These are phyloP conservation scores for Marsdenia floribunda DNA, from an alignment of 257 asterid genomes.

Conservation along the genomic window DNA sequence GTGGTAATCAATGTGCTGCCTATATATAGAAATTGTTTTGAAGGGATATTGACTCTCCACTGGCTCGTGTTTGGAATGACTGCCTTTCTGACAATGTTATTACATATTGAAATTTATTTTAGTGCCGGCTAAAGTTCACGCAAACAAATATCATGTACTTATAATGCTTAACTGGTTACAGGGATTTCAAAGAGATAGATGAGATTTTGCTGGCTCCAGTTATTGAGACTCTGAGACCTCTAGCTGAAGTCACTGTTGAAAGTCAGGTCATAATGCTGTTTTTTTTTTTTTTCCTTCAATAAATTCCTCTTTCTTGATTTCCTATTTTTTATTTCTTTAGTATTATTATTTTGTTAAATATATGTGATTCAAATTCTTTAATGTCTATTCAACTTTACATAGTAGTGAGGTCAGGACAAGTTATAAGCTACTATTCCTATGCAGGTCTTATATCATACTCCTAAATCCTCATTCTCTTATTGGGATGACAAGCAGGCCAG, in stretches of 20 bases:
- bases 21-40: neutral
- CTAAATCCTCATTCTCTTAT: constrained; percentile 74
- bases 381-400: neutral
- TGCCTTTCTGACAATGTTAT: neutral
- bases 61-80: neutral
- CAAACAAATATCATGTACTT: neutral
- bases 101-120: neutral
- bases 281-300: constrained; percentile 9
- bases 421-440: constrained; percentile 14
- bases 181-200: constrained; percentile 83
- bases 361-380: neutral
- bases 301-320: neutral
- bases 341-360: neutral
- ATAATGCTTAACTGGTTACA: constrained; percentile 24
- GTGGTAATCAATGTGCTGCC: neutral
- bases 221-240: constrained; percentile 58
- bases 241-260: constrained; percentile 83
- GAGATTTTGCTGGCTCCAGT: constrained; percentile 66
- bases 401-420: neutral
- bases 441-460: constrained; percentile 94
- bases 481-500: constrained; percentile 66
- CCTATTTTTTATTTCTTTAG: neutral
- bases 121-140: neutral
- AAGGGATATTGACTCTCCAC: neutral
- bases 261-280: constrained; percentile 61